Percentiles rank a stretch among this genome's conserved stretches.
Conservation (phyloP, 1,284 basidiomycete genomes). For the Moesziomyces parantarcticus region DNA sequence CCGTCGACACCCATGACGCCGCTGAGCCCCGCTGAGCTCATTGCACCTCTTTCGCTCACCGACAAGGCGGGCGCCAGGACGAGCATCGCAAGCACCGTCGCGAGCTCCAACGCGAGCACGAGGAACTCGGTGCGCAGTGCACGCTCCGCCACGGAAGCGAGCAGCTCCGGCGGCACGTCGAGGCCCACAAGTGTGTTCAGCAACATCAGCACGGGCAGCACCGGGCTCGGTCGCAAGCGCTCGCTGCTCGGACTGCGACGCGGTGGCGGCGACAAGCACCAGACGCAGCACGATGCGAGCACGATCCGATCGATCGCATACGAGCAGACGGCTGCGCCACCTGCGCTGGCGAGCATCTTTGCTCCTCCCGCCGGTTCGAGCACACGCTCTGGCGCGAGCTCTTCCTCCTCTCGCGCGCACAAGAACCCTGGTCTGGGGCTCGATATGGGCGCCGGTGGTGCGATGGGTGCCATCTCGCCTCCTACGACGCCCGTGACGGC, state of each 20-base stretch:
- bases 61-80: slow-evolving; percentile 38
- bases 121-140: slow-evolving; percentile 38
- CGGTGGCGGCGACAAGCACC: slow-evolving; percentile 31
- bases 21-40: slow-evolving; percentile 54
- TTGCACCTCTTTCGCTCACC: slow-evolving; percentile 33
- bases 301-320: slow-evolving; percentile 47
- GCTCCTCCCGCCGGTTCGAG: slow-evolving; percentile 5
- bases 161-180: slow-evolving; percentile 28
- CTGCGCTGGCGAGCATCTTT: slow-evolving; percentile 35
- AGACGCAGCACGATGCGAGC: slow-evolving; percentile 19
- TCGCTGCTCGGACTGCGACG: slow-evolving; percentile 35
- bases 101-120: slow-evolving; percentile 26
- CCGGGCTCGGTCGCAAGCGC: slow-evolving; percentile 37
- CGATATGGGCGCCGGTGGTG: slow-evolving; percentile 31
- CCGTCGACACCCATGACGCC: slow-evolving; percentile 46
- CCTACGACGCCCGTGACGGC: slow-evolving; percentile 31
- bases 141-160: slow-evolving; percentile 20
- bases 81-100: slow-evolving; percentile 19
- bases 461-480: slow-evolving; percentile 18
- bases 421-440: slow-evolving; percentile 60
- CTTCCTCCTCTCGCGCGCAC: slow-evolving; percentile 37
- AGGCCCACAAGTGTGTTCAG: slow-evolving; percentile 53
- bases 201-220: slow-evolving; percentile 45
- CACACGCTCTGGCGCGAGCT: slow-evolving; percentile 8
- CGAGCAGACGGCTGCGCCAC: slow-evolving; percentile 33